phyloP scores from a whole-genome alignment of 2,329 filamentous ascomycete genomes.

The Hymenoscyphus infarciens region DNA sequence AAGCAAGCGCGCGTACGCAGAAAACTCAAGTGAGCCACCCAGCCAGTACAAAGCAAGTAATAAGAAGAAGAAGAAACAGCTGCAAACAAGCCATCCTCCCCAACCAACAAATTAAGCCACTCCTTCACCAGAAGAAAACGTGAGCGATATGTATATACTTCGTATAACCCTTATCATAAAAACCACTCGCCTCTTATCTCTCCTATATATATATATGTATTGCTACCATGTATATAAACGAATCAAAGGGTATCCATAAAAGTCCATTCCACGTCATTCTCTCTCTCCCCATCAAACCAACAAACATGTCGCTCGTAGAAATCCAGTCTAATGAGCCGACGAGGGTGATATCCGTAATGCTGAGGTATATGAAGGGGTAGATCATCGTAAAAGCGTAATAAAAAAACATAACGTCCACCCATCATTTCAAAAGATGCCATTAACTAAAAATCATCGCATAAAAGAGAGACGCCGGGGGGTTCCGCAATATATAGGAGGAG shows the following conservation, averaged over 20 bases:
- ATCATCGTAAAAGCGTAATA: background rate
- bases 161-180: background rate
- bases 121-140: background rate
- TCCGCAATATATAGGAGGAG: background rate
- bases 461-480: background rate
- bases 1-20: background rate
- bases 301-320: background rate
- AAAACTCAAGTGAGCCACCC: background rate
- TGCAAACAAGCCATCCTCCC: background rate
- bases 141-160: background rate
- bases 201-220: background rate
- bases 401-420: background rate
- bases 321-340: background rate
- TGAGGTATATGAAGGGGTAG: background rate
- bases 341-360: background rate
- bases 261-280: background rate
- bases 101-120: background rate
- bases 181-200: background rate
- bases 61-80: background rate
- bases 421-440: too few relatives aligned
- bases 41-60: background rate
- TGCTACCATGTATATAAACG: background rate
- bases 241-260: background rate
- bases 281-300: background rate
- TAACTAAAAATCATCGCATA: background rate